Base-by-base conservation (phyloP, 2,329 filamentous ascomycete species). In the Verticillium tricorpus region DNA sequence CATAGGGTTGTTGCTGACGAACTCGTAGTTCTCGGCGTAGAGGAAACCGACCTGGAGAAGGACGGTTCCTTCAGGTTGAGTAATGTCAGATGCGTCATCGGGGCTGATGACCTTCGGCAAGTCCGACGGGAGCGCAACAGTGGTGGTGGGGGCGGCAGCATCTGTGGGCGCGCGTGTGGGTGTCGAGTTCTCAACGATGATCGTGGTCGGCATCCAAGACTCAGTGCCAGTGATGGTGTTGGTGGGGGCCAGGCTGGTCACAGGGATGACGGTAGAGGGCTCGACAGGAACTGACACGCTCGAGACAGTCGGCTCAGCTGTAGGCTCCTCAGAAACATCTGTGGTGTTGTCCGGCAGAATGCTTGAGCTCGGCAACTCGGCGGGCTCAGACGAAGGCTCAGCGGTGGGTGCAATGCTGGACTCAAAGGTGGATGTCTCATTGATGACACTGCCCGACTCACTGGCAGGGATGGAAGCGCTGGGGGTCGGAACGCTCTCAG, bases 41-140 rank as follows among this genome's bases (percentile, higher is more conserved):
- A 86, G 80, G 82, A 98, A 97, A 37, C 91, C 95, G 65, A 98
- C 83, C 72, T 97, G 92, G 67, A 97, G 89, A 68, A 91, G 76
- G 4, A 85, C 87, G 1, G 85, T 87, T 67, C 91, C 90, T 3
- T 81, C 76, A 0, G 91, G 90, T 19, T 81, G 74, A 5, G 77
- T 63, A 11, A 73, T 67, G 22, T 81, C 79, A 57, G 84, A 81
- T 34, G 84, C 84, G 61, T 84, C 81, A 50, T 86, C 84, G 9
- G 92, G 92, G 32, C 88, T 85, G 66, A 97, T 93, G 54, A 91
- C 84, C 69, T 86, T 86, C 22, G 93, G 93, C 62, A 96, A 81
- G 39, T 81, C 80, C 0, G 86, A 84, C 0, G 91, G 89, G 60
- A 92, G 78, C 25, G 82, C 81, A 19, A 81, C 82, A 0, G 79